Base-by-base conservation (phyloP, 805 yeast species). In the Starmerella bombi region DNA sequence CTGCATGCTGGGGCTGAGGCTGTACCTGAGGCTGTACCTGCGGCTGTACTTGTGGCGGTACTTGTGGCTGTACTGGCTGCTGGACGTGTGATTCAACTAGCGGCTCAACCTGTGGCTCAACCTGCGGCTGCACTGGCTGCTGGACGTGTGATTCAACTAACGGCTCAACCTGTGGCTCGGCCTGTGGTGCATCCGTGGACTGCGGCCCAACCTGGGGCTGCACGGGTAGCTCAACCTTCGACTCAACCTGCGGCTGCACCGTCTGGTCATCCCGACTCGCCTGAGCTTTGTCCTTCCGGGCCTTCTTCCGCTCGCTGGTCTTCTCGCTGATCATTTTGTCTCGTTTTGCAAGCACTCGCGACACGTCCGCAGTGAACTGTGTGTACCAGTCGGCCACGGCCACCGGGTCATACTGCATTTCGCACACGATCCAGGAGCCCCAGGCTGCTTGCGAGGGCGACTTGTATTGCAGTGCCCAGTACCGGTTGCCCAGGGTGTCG, bases 381-480 rank as follows among this genome's bases (percentile, higher is more conserved):
- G 25, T 37, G 35, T 40, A 31, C 44, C 43, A 39, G 25, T 39
- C 23, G 8, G 17, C 32, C 8, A 40, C 15, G n/a, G 20, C 45
- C 3, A 17, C 23, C n/a, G 53, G 53, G 36, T 33, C 32, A 5
- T 29, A 38, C 19, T 36, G 27, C 45, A 47, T 39, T 41, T 55
- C 57, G 37, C 61, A 54, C 38, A 59, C 32, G 25, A 59, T 51
- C 59, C 58, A 55, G 18, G 59, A 45, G 8, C 63, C 63, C 64
- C 64, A 61, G 9, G 50, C 41, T 2, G 43, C n/a, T 31, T 41
- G 41, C 12, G 52, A 49, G 25, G 53, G 44, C 6, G 55, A 44
- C 40, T 58, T 55, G 36, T 57, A 60, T 43, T 60, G 63, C 38
- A 61, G 51, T 1, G 52, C 42, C 65, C 65, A 61, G 48, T 59